phyloP scores from a whole-genome alignment of 2,329 filamentous ascomycete genomes.

The Scedosporium aurantiacum region DNA sequence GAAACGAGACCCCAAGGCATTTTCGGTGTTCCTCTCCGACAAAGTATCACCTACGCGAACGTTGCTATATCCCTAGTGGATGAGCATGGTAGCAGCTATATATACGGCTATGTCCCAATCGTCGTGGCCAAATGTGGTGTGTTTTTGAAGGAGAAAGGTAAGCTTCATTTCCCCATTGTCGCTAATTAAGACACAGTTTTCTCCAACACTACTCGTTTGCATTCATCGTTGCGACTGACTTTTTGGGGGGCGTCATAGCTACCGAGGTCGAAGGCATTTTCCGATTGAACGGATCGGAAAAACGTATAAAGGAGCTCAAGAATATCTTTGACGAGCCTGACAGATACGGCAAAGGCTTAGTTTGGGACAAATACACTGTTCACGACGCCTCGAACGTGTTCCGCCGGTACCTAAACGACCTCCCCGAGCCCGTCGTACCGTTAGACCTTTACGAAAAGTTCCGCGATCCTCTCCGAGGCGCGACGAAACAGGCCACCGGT shows the following conservation, averaged over 20 bases:
- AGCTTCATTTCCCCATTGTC: slow-evolving; percentile 18
- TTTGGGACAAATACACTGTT: slow-evolving; percentile 96
- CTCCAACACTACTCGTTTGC: no score
- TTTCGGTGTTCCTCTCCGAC: slow-evolving; percentile 84
- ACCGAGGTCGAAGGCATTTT: slow-evolving; percentile 96
- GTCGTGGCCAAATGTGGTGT: slow-evolving; percentile 98
- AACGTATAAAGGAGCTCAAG: slow-evolving; percentile 95
- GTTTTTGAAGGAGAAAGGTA: slow-evolving; percentile 95
- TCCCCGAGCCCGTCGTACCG: slow-evolving; percentile 93
- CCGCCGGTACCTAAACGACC: slow-evolving; percentile 86
- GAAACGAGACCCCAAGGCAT: slow-evolving; percentile 58
- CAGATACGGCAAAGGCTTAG: slow-evolving; percentile 88
- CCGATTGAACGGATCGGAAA: slow-evolving; percentile 87
- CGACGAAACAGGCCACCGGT: slow-evolving; percentile 62
- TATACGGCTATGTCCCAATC: slow-evolving; percentile 96
- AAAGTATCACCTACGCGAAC: slow-evolving; percentile 95
- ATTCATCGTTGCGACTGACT: neutral
- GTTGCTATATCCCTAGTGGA: slow-evolving; percentile 95
- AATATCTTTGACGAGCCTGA: slow-evolving; percentile 87
- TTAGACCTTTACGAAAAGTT: slow-evolving; percentile 88
- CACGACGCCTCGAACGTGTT: slow-evolving; percentile 97
- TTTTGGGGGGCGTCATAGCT: slow-evolving; percentile 40
- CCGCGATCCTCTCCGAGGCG: slow-evolving; percentile 64
- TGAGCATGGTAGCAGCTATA: slow-evolving; percentile 86
- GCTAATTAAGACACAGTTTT: neutral